These are phyloP conservation scores for Sextonia rubra DNA, from an alignment of 164 flowering plant genomes.

Conservation along the genomic window DNA sequence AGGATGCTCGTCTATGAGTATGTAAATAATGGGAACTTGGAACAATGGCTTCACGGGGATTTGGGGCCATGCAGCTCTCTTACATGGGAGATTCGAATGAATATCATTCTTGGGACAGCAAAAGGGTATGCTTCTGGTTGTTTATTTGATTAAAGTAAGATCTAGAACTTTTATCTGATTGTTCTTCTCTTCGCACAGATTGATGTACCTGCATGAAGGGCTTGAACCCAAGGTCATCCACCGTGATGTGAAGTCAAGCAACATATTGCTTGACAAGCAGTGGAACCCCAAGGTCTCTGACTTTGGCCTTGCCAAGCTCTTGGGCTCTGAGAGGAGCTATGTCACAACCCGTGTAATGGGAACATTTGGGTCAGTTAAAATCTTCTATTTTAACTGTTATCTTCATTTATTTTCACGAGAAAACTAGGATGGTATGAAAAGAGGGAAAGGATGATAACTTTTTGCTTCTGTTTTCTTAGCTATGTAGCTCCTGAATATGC, in stretches of 20 bases:
- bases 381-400: neutral
- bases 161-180: neutral
- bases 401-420: neutral
- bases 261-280: constrained; percentile 72
- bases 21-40: constrained; percentile 78
- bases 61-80: constrained; percentile 69
- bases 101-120: constrained; percentile 73
- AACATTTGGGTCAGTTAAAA: constrained; percentile 62
- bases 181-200: constrained; percentile 27
- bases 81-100: constrained; percentile 80
- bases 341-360: constrained; percentile 94
- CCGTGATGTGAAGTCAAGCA: constrained; percentile 85
- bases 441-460: neutral
- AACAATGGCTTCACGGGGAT: constrained; percentile 89
- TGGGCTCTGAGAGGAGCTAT: constrained; percentile 75
- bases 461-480: constrained; percentile 30
- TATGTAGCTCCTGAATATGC: constrained; percentile 96
- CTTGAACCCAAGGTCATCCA: constrained; percentile 93
- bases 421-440: neutral
- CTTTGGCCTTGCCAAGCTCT: constrained; percentile 84
- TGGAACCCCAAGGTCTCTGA: constrained; percentile 89
- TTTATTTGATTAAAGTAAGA: neutral
- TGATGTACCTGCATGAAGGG: constrained; percentile 81
- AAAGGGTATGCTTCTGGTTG: constrained; percentile 51
- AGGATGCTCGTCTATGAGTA: constrained; percentile 92